These are phyloP conservation scores for Xenoacremonium recifei DNA, from an alignment of 2,329 filamentous ascomycete genomes.

Conservation along the genomic window DNA sequence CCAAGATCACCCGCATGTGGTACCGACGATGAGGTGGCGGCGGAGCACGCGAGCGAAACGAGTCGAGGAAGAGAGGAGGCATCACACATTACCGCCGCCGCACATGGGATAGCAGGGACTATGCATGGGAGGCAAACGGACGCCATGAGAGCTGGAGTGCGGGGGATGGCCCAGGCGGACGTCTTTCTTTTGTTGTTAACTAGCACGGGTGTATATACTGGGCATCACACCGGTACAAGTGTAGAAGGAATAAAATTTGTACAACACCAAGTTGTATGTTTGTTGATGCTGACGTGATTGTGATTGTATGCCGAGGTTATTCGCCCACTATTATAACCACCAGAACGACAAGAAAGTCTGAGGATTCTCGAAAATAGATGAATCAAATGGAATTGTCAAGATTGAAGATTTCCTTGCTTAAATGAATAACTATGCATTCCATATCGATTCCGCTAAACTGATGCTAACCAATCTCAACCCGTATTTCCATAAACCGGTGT, in stretches of 20 bases:
- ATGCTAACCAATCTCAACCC: not conserved
- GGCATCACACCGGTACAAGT: constrained; percentile 16
- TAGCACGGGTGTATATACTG: constrained; percentile 19
- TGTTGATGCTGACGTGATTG: too few species aligned
- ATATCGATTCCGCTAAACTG: not conserved
- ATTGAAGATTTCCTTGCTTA: not conserved
- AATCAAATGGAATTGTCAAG: not conserved
- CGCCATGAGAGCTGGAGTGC: constrained; percentile 7
- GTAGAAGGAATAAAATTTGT: constrained; percentile 22
- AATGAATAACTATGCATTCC: not conserved
- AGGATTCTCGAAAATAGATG: too few species aligned
- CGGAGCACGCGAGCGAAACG: too few species aligned
- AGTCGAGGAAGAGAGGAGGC: not conserved
- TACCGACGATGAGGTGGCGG: constrained; percentile 52
- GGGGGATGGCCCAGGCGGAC: constrained; percentile 8
- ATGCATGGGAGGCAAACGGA: constrained; percentile 3
- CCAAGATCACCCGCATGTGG: constrained; percentile 56
- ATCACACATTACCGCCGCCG: not conserved
- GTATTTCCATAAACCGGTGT: too few species aligned
- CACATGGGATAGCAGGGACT: not conserved
- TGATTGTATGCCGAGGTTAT: too few species aligned
- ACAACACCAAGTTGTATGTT: constrained; percentile 16
- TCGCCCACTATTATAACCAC: too few species aligned
- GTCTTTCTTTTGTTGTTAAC: constrained; percentile 19
- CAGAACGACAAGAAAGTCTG: too few species aligned